phyloP scores from a whole-genome alignment of 2,329 filamentous ascomycete genomes.

The Colletotrichum camelliae region DNA sequence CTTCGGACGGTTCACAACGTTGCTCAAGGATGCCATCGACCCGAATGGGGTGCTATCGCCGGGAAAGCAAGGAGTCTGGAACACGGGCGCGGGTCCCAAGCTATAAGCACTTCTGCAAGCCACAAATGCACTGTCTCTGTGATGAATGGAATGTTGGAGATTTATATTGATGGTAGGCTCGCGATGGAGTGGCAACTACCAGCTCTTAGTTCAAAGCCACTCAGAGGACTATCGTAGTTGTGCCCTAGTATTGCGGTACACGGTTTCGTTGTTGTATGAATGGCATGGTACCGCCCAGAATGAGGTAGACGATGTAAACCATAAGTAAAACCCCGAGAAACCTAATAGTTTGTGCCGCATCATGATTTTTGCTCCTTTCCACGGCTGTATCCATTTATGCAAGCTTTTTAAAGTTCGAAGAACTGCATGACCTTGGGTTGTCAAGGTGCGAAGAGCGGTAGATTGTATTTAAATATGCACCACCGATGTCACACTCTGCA shows the following conservation, averaged over 20 bases:
- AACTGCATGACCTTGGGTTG: background rate
- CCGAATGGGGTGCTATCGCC: constrained; percentile 42
- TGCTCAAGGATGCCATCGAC: constrained; percentile 42
- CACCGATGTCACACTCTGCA: too few species aligned
- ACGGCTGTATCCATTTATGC: background rate
- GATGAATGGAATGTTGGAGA: background rate
- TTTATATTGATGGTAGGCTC: background rate
- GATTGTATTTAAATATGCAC: background rate
- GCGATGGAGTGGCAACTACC: background rate
- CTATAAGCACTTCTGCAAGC: background rate
- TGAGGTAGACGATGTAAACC: background rate
- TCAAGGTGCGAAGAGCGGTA: background rate
- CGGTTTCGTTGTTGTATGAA: background rate
- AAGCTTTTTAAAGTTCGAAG: background rate
- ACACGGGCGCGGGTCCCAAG: background rate
- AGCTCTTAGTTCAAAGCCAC: background rate
- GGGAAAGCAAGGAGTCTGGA: constrained; percentile 44
- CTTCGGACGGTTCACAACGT: constrained; percentile 42
- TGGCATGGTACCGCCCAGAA: background rate
- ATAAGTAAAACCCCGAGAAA: background rate
- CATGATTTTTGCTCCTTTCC: background rate
- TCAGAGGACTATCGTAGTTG: background rate
- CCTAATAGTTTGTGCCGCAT: background rate
- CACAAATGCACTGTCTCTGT: background rate
- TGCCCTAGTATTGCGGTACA: background rate